A percentile compares a stretch with the other conserved stretches of the same genome.
Conservation (phyloP, 768 basidiomycete genomes). For the Hygrocybe coccinea region DNA sequence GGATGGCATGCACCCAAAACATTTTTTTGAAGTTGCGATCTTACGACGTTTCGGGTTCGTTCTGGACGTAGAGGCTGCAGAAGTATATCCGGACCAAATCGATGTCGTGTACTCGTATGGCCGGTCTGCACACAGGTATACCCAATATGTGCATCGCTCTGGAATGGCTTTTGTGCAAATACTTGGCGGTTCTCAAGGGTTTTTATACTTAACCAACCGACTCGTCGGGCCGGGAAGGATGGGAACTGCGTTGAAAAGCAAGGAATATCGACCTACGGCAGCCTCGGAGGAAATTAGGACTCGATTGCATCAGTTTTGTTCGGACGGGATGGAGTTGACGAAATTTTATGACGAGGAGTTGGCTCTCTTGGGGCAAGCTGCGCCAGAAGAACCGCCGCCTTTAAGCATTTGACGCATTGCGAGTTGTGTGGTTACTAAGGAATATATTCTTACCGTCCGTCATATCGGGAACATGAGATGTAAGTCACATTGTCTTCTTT, state of each 20-base stretch:
- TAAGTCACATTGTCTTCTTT: no score
- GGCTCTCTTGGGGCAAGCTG: slow-evolving; percentile 37
- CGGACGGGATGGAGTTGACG: slow-evolving; percentile 46
- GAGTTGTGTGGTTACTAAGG: no score
- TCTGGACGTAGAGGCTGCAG: slow-evolving; percentile 73
- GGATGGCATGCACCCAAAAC: slow-evolving; percentile 57
- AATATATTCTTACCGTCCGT: no score
- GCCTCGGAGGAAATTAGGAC: slow-evolving; percentile 59
- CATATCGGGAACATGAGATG: no score
- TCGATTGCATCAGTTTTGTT: slow-evolving; percentile 62
- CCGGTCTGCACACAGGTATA: slow-evolving; percentile 66
- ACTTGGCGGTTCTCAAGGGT: slow-evolving; percentile 70
- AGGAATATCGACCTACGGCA: slow-evolving; percentile 50
- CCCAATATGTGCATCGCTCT: slow-evolving; percentile 88
- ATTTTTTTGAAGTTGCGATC: slow-evolving; percentile 79
- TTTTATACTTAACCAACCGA: slow-evolving; percentile 85
- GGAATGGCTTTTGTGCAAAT: slow-evolving; percentile 91
- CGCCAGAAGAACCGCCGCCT: slow-evolving; percentile 51
- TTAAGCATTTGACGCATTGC: slow-evolving; percentile 34
- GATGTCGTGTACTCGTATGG: slow-evolving; percentile 90
- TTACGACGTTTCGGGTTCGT: slow-evolving; percentile 77
- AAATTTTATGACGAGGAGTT: slow-evolving; percentile 74
- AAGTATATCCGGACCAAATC: slow-evolving; percentile 72
- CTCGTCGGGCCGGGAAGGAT: slow-evolving; percentile 69
- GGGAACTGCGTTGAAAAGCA: slow-evolving; percentile 49